Base-by-base conservation (phyloP, 164 flowering plant genomes). In the Kalanchoe fedtschenkoi region DNA sequence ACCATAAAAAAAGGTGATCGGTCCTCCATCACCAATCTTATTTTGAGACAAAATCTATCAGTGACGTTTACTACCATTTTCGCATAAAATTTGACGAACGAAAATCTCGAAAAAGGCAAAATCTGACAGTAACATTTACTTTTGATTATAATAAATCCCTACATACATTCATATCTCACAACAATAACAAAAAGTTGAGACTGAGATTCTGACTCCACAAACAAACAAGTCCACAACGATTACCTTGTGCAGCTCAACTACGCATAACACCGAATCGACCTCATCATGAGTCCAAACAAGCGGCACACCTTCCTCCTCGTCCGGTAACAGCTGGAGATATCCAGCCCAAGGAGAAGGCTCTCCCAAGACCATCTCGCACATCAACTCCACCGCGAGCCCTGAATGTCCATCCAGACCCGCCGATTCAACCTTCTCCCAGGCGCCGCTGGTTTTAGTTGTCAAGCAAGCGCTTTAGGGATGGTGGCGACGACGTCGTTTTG, bases 231-330 rank as follows among this genome's bases (percentile, higher is more conserved):
- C 5, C 10, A 56, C 28, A 4, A 21, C 0, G 24, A 15, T 14
- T 42, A 92, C 96, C 96, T 85, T 78, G 71, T 93, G 95, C 8
- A 93, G 88, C 75, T 93, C 98, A 39, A 96, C 89, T 4, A 97
- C 98, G 0, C 46, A 29, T 15, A 93, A 82, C 19, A 83, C 73
- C 4, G 61, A 19, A 58, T 93, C 96, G 11, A 93, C 69, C 61
- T 89, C 88, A 6, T 74, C 74, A 53, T 74, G 62, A 21, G 78
- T 75, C 98, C 98, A 93, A 37, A 84, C 76, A 71, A 85, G 56
- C 0, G 98, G 98, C 72, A 89, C 69, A 54, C 78, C 66, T 65
- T 88, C 95, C 30, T 89, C 96, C 30, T 58, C 58, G 1, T 68
- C 63, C 5, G 98, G 97, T 74, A 93, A 69, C 28, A 90, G 56